Evolutionary conservation across 352 stramenopile species (phyloP).

Genomic region (Poterioochromonas sp.): DNA sequence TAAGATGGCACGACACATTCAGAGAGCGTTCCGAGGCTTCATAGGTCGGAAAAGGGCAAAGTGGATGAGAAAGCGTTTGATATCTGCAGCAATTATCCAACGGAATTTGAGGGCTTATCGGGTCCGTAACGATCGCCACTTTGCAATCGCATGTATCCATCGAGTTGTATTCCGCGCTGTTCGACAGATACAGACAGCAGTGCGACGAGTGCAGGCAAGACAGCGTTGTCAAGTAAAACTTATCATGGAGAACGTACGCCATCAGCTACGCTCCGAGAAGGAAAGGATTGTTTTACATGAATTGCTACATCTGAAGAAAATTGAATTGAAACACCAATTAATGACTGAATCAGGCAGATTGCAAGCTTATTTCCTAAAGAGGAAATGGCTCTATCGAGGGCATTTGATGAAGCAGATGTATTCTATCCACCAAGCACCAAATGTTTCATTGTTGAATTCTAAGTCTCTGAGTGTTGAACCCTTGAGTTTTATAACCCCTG

Average conservation of each 20-base stretch:
- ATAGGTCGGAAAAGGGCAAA: background rate
- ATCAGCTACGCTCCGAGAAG: background rate
- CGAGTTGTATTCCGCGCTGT: background rate
- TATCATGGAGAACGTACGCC: background rate
- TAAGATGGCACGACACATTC: background rate
- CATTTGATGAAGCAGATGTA: too few species aligned
- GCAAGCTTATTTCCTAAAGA: background rate
- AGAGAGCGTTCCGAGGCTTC: background rate
- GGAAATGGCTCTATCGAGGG: too few species aligned
- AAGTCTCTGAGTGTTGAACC: background rate
- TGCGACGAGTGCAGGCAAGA: background rate
- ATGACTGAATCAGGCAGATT: background rate
- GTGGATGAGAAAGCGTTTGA: background rate
- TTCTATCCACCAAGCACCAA: too few species aligned
- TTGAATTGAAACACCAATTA: background rate
- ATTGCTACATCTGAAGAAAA: background rate
- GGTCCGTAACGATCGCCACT: background rate
- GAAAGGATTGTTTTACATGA: background rate
- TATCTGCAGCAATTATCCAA: background rate
- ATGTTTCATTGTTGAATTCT: background rate
- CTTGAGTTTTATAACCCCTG: background rate
- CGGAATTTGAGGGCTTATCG: background rate
- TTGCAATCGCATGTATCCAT: background rate
- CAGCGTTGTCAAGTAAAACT: background rate
- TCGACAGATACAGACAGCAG: background rate